Evolutionary conservation across 768 basidiomycete species (phyloP).

Genomic region (Boletales sp.): DNA sequence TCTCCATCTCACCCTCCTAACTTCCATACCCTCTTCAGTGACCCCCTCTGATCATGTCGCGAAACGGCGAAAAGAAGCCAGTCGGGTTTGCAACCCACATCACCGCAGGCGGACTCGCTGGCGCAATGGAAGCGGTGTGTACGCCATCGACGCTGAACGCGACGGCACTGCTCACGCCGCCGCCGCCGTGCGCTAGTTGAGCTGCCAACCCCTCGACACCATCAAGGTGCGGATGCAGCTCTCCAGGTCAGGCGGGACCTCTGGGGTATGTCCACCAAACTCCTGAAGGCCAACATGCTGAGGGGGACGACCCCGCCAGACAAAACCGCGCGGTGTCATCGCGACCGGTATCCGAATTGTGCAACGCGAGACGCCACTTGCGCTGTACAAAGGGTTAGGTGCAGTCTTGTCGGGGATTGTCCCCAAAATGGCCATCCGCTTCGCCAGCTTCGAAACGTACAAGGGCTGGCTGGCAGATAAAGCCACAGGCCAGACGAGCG

Average conservation of each 20-base stretch:
- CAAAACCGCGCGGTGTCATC: constrained; percentile 87
- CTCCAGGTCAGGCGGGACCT: constrained; percentile 67
- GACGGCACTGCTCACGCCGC: constrained; percentile 1
- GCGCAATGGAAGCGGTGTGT: constrained; percentile 86
- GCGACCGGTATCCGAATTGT: constrained; percentile 89
- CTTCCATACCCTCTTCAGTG: background rate
- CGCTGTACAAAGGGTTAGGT: constrained; percentile 96
- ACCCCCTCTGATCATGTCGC: constrained; percentile 40
- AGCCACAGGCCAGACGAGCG: constrained; percentile 72
- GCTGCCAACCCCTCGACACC: constrained; percentile 93
- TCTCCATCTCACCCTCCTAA: background rate
- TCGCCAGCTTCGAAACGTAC: constrained; percentile 96
- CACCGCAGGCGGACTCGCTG: constrained; percentile 91
- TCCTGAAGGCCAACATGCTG: background rate
- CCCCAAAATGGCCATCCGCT: constrained; percentile 99
- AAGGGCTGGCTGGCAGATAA: constrained; percentile 76
- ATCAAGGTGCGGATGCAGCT: constrained; percentile 99
- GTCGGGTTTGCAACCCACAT: constrained; percentile 87
- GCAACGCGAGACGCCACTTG: constrained; percentile 87
- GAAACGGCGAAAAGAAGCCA: constrained; percentile 63
- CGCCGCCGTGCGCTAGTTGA: constrained; percentile 41
- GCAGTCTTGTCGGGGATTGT: constrained; percentile 96
- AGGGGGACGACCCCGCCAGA: constrained; percentile 43
- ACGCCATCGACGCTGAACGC: background rate
- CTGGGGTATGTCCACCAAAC: constrained; percentile 65